Conservation (phyloP, 768 basidiomycete species). For the Rhizopogon roseolus region DNA sequence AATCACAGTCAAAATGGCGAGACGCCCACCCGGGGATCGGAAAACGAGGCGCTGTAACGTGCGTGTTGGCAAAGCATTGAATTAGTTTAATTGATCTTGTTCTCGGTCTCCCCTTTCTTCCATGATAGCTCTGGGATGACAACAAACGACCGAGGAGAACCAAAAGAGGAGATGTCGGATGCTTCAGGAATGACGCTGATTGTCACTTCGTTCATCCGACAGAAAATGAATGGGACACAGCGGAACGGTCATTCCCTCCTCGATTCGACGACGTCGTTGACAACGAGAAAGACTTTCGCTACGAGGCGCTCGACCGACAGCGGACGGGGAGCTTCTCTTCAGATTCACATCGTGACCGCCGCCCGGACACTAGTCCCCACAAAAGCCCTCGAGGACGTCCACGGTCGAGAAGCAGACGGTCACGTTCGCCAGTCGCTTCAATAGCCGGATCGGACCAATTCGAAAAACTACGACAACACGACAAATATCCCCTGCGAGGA, state of each 20-base stretch:
- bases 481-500: not conserved
- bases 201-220: slow-evolving; percentile 28
- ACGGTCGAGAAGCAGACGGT: slow-evolving; percentile 9
- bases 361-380: not conserved
- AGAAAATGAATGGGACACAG: slow-evolving; percentile 28
- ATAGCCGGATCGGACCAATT: slow-evolving; percentile 18
- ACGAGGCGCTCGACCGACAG: slow-evolving; percentile 5
- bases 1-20: not conserved
- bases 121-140: slow-evolving; percentile 23
- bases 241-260: slow-evolving; percentile 22
- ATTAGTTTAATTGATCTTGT: not conserved
- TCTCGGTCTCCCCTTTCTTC: not conserved
- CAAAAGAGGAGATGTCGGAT: slow-evolving; percentile 17
- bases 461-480: slow-evolving; percentile 17
- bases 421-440: slow-evolving; percentile 21
- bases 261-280: slow-evolving; percentile 13
- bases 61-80: slow-evolving; percentile 7
- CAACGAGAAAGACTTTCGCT: slow-evolving; percentile 17
- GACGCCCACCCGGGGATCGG: not conserved
- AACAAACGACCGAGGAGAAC: slow-evolving; percentile 18
- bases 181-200: slow-evolving; percentile 12
- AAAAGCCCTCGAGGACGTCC: slow-evolving; percentile 5
- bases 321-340: slow-evolving; percentile 8
- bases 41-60: slow-evolving; percentile 28
- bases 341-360: slow-evolving; percentile 10